These are phyloP conservation scores for Candida vartiovaarae DNA, from an alignment of 805 yeast genomes.

Conservation along the genomic window DNA sequence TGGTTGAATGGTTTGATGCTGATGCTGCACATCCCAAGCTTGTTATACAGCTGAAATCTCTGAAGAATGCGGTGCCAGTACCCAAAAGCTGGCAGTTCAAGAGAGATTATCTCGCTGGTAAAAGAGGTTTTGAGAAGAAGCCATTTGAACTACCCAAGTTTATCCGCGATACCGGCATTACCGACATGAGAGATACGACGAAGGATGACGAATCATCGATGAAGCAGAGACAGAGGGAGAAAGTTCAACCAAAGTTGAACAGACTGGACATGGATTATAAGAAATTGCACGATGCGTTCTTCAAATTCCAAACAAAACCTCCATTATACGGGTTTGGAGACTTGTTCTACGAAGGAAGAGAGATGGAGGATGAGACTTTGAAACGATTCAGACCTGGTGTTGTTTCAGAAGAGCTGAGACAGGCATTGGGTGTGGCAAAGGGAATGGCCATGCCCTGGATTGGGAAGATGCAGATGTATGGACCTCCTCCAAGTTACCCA, in stretches of 20 bases:
- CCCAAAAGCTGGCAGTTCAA: constrained; percentile 84
- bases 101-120: constrained; percentile 62
- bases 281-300: constrained; percentile 78
- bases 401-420: constrained; percentile 51
- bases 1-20: constrained; percentile 82
- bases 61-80: constrained; percentile 62
- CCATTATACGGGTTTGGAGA: constrained; percentile 65
- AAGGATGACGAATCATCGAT: constrained; percentile 44
- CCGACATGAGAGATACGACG: constrained; percentile 69
- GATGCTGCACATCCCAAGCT: constrained; percentile 77
- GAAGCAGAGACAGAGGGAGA: constrained; percentile 69
- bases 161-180: constrained; percentile 77
- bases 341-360: constrained; percentile 71
- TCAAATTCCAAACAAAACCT: constrained; percentile 74
- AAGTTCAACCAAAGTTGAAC: constrained; percentile 87
- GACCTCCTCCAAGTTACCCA: constrained; percentile 82
- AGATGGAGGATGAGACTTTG: constrained; percentile 38
- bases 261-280: constrained; percentile 79
- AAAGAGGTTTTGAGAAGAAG: constrained; percentile 57
- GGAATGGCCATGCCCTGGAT: constrained; percentile 65
- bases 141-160: constrained; percentile 76
- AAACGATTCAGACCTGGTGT: constrained; percentile 56
- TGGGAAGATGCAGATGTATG: constrained; percentile 54
- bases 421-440: constrained; percentile 62
- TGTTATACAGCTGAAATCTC: constrained; percentile 54